Evolutionary conservation across 2,329 filamentous ascomycete species (phyloP), one percentile per base, ranked within the genome.

Genomic region (Alternaria consortialis): DNA sequence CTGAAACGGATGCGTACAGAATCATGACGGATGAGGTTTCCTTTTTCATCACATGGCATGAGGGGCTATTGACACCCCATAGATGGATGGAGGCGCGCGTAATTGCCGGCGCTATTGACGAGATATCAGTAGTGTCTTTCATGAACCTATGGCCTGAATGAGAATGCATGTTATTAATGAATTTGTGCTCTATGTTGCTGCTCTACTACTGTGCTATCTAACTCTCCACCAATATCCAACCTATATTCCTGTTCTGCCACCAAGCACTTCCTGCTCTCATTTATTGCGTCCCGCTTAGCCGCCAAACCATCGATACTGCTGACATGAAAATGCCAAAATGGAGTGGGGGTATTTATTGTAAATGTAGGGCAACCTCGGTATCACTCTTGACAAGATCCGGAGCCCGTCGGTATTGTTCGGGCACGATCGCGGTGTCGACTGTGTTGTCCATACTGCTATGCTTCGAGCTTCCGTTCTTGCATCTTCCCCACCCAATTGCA

Each of bases 1-100:
- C 52, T 37, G 43, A 37, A 51, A 55, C 34, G 34, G 46, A 61
- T 66, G 61, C 34, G 64, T 62, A 63, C 60, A 63, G 66, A 17
- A 55, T 59, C 59, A 70, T 58, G 67, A 68, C 25, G 64, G 53
- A 64, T 61, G 58, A 62, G 56, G 50, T 63, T 61, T 42, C 46
- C 52, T 67, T 56, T 65, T 54, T 60, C 25, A 54, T 63, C 40
- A 58, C 40, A 59, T 34, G 55, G 32, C 56, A 66, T 39, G 60
- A 66, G 31, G 53, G 36, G 53, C 40, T 43, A 50, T 59, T 55
- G 31, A 43, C 43, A 60, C 46, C 53, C 56, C 40, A 50, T 54
- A 11, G 58, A 61, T 69, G 69, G 68, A 71, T 59, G 63, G 62
- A 60, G 62, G 50, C 31, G 57, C 34, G 51, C 56, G 43, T 67